phyloP scores from a whole-genome alignment of 2,329 filamentous ascomycete species.

The Aspergillus felis region DNA sequence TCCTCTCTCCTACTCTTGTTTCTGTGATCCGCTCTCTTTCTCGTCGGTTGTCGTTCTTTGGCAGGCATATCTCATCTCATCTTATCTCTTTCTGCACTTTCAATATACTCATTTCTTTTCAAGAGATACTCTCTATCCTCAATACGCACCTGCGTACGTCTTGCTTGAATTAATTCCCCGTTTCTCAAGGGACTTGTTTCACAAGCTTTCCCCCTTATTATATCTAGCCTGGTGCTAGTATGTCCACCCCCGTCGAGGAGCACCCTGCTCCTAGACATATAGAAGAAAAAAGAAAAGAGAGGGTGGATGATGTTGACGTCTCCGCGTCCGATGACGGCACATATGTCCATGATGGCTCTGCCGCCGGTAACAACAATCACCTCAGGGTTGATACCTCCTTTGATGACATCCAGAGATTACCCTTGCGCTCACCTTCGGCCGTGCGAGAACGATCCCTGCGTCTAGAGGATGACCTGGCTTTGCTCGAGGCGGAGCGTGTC shows the following conservation, averaged over 20 bases:
- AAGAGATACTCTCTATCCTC: not conserved
- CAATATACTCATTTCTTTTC: too few relatives aligned
- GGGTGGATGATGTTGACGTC: slow-evolving; percentile 23
- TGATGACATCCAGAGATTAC: slow-evolving; percentile 10
- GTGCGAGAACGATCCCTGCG: slow-evolving; percentile 57
- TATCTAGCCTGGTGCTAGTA: slow-evolving; percentile 27
- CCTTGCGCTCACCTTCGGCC: slow-evolving; percentile 49
- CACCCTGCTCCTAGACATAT: slow-evolving; percentile 20
- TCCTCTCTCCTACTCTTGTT: not conserved
- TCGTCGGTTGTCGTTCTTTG: not conserved
- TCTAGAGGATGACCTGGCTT: slow-evolving; percentile 62
- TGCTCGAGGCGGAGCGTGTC: slow-evolving; percentile 62
- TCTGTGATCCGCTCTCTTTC: not conserved
- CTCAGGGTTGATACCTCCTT: slow-evolving; percentile 27
- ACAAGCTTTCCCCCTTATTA: not conserved
- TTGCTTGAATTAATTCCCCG: not conserved
- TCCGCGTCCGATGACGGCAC: slow-evolving; percentile 31
- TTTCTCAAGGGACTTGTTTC: not conserved
- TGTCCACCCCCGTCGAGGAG: slow-evolving; percentile 35
- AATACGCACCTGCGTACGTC: not conserved
- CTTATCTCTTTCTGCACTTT: not conserved
- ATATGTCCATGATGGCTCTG: slow-evolving; percentile 23
- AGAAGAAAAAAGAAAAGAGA: slow-evolving; percentile 24
- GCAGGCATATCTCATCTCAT: not conserved
- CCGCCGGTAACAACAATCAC: slow-evolving; percentile 6